Percentiles rank a stretch among this genome's conserved stretches.
These are phyloP conservation scores for Alnus glutinosa DNA, from an alignment of 306 rosid species.

Conservation along the genomic window DNA sequence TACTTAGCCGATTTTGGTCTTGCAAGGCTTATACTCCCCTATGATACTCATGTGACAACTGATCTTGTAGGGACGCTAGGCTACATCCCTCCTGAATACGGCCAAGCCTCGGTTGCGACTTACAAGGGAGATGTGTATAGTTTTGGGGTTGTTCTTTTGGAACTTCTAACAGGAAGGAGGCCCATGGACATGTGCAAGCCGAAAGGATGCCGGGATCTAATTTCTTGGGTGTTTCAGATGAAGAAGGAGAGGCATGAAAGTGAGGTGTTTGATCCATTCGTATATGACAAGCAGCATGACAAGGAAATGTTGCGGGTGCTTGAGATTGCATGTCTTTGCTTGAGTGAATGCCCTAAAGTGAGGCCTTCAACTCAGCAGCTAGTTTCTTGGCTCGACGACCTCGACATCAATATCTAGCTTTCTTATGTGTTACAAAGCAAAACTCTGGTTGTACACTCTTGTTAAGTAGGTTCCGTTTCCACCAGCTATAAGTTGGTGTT, in stretches of 20 bases:
- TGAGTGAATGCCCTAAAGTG: constrained; percentile 42
- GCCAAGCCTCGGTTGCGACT: constrained; percentile 70
- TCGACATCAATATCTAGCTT: constrained; percentile 29
- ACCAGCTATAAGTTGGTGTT: constrained; percentile 5
- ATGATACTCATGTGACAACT: constrained; percentile 76
- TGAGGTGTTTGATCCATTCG: constrained; percentile 44
- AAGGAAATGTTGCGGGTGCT: constrained; percentile 32
- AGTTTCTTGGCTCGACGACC: constrained; percentile 45
- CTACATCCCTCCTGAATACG: constrained; percentile 80
- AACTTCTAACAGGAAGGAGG: constrained; percentile 71
- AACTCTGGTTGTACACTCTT: constrained; percentile 27
- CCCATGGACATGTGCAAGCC: constrained; percentile 69
- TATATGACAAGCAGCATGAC: constrained; percentile 43
- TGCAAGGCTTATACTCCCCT: constrained; percentile 69
- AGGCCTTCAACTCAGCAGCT: constrained; percentile 53
- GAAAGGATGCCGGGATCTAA: constrained; percentile 44
- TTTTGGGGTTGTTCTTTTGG: constrained; percentile 81
- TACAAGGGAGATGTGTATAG: constrained; percentile 80
- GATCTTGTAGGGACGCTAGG: constrained; percentile 81
- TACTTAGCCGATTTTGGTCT: constrained; percentile 85
- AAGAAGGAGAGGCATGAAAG: constrained; percentile 36
- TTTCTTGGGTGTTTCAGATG: constrained; percentile 62
- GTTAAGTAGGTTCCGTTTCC: not conserved
- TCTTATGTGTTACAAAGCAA: constrained; percentile 2
- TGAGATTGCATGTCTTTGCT: constrained; percentile 49